Evolutionary conservation across 2,329 filamentous ascomycete genomes (phyloP).

Genomic region (Torrubiella hemipterigena): DNA sequence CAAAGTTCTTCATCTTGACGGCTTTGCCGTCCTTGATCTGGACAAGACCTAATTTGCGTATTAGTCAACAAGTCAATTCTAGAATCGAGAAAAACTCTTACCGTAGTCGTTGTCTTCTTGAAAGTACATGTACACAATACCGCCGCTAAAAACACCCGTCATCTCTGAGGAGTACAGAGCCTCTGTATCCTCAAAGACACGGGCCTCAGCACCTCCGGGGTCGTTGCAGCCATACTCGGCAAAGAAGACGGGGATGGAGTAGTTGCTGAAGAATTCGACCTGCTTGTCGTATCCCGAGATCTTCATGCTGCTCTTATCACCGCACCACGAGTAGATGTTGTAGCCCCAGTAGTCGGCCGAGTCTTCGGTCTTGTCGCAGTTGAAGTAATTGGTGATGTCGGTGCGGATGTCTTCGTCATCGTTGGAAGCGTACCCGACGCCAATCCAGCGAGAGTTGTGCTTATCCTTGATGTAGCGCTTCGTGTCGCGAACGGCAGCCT

Average conservation of each 20-base stretch:
- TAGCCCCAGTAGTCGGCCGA: slow-evolving; percentile 97
- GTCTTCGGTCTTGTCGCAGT: slow-evolving; percentile 57
- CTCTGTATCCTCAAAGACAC: slow-evolving; percentile 74
- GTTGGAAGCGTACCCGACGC: slow-evolving; percentile 92
- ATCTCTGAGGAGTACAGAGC: slow-evolving; percentile 73
- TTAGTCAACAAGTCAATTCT: neutral
- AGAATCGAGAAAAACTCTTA: slow-evolving; percentile 18
- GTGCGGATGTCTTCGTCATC: slow-evolving; percentile 76
- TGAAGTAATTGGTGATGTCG: slow-evolving; percentile 83
- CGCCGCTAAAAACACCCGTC: slow-evolving; percentile 80
- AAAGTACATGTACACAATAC: slow-evolving; percentile 98
- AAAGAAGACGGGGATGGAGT: slow-evolving; percentile 94
- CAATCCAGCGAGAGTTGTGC: slow-evolving; percentile 69
- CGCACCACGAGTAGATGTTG: slow-evolving; percentile 99
- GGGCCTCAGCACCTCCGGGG: slow-evolving; percentile 44
- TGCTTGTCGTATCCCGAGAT: slow-evolving; percentile 71
- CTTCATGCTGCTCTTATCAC: slow-evolving; percentile 63
- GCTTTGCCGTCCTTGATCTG: slow-evolving; percentile 46
- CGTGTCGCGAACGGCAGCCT: slow-evolving; percentile 91
- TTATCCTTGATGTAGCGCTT: slow-evolving; percentile 85
- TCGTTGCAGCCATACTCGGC: slow-evolving; percentile 96
- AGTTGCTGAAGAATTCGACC: slow-evolving; percentile 75
- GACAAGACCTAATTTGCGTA: slow-evolving; percentile 48
- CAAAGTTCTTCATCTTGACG: slow-evolving; percentile 62
- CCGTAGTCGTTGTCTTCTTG: slow-evolving; percentile 84